Base-by-base conservation (phyloP, 2,329 filamentous ascomycete genomes). In the Geosmithia flava region DNA sequence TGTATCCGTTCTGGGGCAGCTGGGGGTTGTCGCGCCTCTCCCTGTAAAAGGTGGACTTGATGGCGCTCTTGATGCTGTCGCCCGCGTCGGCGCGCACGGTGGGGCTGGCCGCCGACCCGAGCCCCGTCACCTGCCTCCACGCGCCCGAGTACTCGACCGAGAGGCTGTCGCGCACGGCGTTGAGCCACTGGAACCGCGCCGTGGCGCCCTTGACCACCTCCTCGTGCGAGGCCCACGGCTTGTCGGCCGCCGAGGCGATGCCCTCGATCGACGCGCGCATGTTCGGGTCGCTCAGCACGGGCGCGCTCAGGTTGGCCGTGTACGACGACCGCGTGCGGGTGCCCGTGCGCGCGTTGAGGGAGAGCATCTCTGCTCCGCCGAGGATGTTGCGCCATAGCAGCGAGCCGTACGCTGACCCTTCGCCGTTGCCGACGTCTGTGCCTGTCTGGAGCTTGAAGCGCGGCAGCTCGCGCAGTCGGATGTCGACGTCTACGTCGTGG, bases 141-240 rank as follows among this genome's bases (percentile, higher is more conserved):
- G 84, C 72, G 20, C 82, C 82, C 13, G 81, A 83, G 67, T 95
- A 95, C 45, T 81, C 82, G 33, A 96, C 58, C 52, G 91, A 83
- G 61, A 95, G 87, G 49, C 74, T 75, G 55, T 87, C 80, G 43
- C 81, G 81, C 45, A 72, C 68, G 8, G 68, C 59, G 45, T 77
- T 80, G 39, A 83, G 66, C 85, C 87, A 97, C 40, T 81, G 80
- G 41, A 95, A 72, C 54, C 87, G 89, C 13, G 85, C 70, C 56
- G 79, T 83, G 19, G 78, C 88, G 16, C 90, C 89, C 59, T 83
- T 87, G 19, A 94, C 68, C 3, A 83, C 81, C 66, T 98, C 91
- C 57, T 97, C 91, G 60, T 98, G 91, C 53, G 87, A 93, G 20
- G 93, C 89, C 86, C 88, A 97, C 13, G 82, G 78, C 67, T 97